phyloP scores from a whole-genome alignment of 2,329 filamentous ascomycete species.

The Hypoxylon sp. region DNA sequence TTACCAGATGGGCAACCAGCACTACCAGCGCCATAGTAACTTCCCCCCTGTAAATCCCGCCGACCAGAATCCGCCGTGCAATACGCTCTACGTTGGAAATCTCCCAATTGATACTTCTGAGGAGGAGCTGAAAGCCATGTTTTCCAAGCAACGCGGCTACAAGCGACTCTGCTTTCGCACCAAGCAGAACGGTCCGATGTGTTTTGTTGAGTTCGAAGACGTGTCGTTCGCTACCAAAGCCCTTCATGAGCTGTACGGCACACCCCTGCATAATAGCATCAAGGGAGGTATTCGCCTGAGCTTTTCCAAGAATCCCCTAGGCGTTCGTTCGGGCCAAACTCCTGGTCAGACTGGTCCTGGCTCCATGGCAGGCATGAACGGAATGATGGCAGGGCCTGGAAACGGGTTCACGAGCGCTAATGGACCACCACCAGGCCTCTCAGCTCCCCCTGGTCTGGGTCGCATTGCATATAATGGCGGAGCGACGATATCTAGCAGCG shows the following conservation, averaged over 20 bases:
- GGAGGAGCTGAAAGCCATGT: constrained; percentile 93
- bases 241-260: constrained; percentile 89
- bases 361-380: constrained; percentile 70
- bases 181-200: constrained; percentile 97
- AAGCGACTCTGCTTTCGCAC: constrained; percentile 95
- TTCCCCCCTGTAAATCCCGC: constrained; percentile 93
- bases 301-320: constrained; percentile 97
- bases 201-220: constrained; percentile 98
- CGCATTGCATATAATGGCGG: constrained; percentile 48
- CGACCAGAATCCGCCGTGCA: constrained; percentile 97
- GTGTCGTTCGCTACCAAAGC: constrained; percentile 92
- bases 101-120: constrained; percentile 92
- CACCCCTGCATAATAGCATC: constrained; percentile 87
- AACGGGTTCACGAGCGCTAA: constrained; percentile 77
- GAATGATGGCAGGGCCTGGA: constrained; percentile 66
- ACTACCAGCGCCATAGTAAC: constrained; percentile 72
- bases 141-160: constrained; percentile 93
- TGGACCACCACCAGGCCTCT: constrained; percentile 85
- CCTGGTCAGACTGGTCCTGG: constrained; percentile 58
- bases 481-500: constrained; percentile 43
- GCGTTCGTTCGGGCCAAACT: constrained; percentile 85
- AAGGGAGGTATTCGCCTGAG: constrained; percentile 96
- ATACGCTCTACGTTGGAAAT: constrained; percentile 98
- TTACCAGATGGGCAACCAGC: constrained; percentile 69
- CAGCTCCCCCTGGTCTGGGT: constrained; percentile 78